phyloP scores from a whole-genome alignment of 768 basidiomycete species.

The Phylloporus arenicola region DNA sequence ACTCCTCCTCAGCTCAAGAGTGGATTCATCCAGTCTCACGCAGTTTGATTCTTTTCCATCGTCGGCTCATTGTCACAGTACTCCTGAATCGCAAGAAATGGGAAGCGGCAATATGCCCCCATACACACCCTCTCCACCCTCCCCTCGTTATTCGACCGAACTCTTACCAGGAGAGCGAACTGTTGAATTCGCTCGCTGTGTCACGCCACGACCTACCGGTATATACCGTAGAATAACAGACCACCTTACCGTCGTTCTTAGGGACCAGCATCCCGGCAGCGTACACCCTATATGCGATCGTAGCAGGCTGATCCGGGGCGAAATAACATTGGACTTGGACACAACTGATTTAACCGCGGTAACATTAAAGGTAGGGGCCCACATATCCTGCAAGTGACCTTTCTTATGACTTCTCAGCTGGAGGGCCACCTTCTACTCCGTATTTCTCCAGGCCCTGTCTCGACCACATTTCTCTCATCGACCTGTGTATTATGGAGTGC shows the following conservation, averaged over 20 bases:
- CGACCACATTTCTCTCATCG: slow-evolving; percentile 14
- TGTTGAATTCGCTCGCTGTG: slow-evolving; percentile 39
- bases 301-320: slow-evolving; percentile 19
- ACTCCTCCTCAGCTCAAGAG: not conserved
- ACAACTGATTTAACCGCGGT: slow-evolving; percentile 14
- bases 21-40: not conserved
- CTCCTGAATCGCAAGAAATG: slow-evolving; percentile 1
- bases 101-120: slow-evolving; percentile 38
- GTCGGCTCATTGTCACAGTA: not conserved
- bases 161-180: slow-evolving; percentile 46
- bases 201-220: slow-evolving; percentile 5
- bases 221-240: slow-evolving; percentile 30
- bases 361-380: slow-evolving; percentile 18
- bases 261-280: slow-evolving; percentile 20
- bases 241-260: slow-evolving; percentile 20
- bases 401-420: slow-evolving; percentile 12
- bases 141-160: slow-evolving; percentile 51
- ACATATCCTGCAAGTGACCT: not conserved
- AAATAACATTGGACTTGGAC: slow-evolving; percentile 15
- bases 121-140: slow-evolving; percentile 49
- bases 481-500: slow-evolving; percentile 18
- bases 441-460: slow-evolving; percentile 8
- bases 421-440: slow-evolving; percentile 22
- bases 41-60: not conserved
- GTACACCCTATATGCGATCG: slow-evolving; percentile 19